Evolutionary conservation across 176 grass and related monocot species (phyloP), one percentile per base, ranked within the genome.

Genomic region (Oryza brachyantha): DNA sequence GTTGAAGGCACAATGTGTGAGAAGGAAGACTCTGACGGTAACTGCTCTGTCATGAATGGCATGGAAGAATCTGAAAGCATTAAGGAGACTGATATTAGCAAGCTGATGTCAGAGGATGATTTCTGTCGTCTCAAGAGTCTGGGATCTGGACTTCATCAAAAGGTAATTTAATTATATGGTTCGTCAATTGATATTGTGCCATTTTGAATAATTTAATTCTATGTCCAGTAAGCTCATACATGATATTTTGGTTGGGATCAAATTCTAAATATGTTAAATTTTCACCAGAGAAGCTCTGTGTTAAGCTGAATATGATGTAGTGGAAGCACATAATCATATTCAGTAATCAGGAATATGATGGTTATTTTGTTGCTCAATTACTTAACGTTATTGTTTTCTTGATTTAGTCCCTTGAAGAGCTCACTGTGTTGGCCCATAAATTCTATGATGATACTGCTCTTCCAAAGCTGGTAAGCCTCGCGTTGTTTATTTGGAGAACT

Each of bases 371-470:
- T 72, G 60, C 28, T 66, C 37, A 22, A 29, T 81, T 66, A 77
- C 8, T 36, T 89, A 39, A 89, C 63, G 75, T 75, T 37, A 10
- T 80, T 80, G 50, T 36, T 84, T 78, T 81, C 58, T 72, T 84
- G 54, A 85, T 85, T 50, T 76, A 96, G 92, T 89, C 96, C 68
- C 81, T 88, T 59, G 92, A 96, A 55, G 92, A 99, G 75, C 90
- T 99, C 57, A 83, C 85, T 66, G 73, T 88, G 83, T 96, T 99
- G 96, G 92, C 90, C 54, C 88, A 95, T 64, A 85, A 82, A 79
- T 99, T 87, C 68, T 95, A 93, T 84, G 88, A 93, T 91, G 92
- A 99, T 46, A 86, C 90, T 29, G 96, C 92, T 32, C 96, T 99
- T 85, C 92, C 96, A 68, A 99, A 93, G 72, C 90, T 99, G 90